Evolutionary conservation across 306 rosid species (phyloP), one percentile per base, ranked within the genome.

Genomic region (Trifolium pratense): DNA sequence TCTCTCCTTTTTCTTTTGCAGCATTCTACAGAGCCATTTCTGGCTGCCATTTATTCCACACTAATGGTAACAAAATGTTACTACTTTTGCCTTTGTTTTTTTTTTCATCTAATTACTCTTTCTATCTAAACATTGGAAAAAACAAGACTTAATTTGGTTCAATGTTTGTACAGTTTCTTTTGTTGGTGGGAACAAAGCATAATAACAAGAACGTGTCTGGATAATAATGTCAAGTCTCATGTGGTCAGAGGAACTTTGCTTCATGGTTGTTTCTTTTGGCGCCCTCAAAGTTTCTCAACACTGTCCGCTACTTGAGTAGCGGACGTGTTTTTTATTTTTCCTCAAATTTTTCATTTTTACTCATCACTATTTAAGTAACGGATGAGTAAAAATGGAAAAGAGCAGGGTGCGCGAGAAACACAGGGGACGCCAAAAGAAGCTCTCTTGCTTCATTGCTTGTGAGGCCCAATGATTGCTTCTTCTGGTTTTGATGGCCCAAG

Each of bases 111-210:
- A 43, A 43, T 43, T 43, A 43, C 49, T 4, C 13, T 43, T 13
- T 13, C 49, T 4, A 43, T 4, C 16, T 5, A 43, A 12, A 43
- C 49, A 13, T 43, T 43, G 6, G 16, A 43, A 43, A 43, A 43
- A 43, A 39, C 45, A 39, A 13, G 16, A 43, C 6, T 4, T 43
- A 13, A 13, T 48, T 15, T 48, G 17, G 10, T 48, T n/a, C 4
- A 1, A n/a, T n/a, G 20, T 46, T 46, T 46, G 52, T 74, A 77
- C 72, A 84, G 89, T 75, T 84, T 82, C 52, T 87, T 15, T 74
- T 86, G 68, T 55, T 86, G 42, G 89, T 90, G 48, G 92, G 92
- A 68, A 90, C 91, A 70, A 87, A 90, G 84, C 81, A 86, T 88
- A 66, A 79, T 90, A 57, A 90, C 89, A 0, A 58, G 69, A 52